phyloP scores from a whole-genome alignment of 192 early-diverging fungal species.

The Oehlia diaphana region DNA sequence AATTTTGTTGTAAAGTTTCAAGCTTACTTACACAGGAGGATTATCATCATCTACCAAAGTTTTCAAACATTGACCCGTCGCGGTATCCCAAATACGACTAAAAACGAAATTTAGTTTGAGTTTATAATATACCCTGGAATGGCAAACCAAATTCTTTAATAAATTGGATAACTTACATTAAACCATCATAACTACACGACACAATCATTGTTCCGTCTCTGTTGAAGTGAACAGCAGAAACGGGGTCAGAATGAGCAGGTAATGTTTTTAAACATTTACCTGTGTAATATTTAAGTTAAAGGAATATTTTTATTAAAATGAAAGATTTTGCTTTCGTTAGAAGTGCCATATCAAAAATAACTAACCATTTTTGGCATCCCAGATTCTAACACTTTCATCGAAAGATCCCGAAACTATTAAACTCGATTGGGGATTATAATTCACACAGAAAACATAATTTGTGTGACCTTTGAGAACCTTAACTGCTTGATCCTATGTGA shows the following conservation, averaged over 20 bases:
- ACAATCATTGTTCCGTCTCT: slow-evolving; percentile 97
- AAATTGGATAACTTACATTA: slow-evolving; percentile 64
- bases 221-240: slow-evolving; percentile 94
- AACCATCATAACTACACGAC: slow-evolving; percentile 90
- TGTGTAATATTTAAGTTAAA: slow-evolving; percentile 19
- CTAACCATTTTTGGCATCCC: slow-evolving; percentile 88
- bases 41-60: slow-evolving; percentile 96
- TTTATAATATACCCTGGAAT: not conserved
- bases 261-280: slow-evolving; percentile 90
- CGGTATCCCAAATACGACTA: slow-evolving; percentile 98
- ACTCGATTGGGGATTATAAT: slow-evolving; percentile 92
- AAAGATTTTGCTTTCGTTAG: not conserved
- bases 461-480: slow-evolving; percentile 83
- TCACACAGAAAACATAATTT: slow-evolving; percentile 97
- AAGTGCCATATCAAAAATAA: not conserved
- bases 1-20: slow-evolving; percentile 24
- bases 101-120: slow-evolving; percentile 9
- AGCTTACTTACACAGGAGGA: slow-evolving; percentile 77
- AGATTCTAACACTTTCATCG: slow-evolving; percentile 95
- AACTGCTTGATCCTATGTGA: not conserved
- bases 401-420: slow-evolving; percentile 97
- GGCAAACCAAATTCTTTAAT: slow-evolving; percentile 7
- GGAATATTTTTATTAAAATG: not conserved
- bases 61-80: slow-evolving; percentile 96
- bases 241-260: slow-evolving; percentile 95